phyloP scores from a whole-genome alignment of 495 filamentous ascomycete species.

The Hyaloscypha bicolor region DNA sequence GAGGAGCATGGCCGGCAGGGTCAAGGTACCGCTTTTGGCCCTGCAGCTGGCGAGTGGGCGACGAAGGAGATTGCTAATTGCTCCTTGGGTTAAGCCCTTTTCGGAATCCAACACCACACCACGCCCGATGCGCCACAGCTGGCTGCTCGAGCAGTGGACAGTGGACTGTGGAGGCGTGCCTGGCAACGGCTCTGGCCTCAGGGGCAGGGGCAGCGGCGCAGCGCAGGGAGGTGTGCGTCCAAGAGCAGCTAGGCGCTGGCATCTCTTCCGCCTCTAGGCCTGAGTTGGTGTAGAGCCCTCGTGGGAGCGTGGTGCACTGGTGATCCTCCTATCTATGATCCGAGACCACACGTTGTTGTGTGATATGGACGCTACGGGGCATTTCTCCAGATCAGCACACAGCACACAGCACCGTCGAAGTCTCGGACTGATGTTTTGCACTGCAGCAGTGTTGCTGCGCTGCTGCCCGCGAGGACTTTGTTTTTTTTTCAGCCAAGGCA shows the following conservation, averaged over 20 bases:
- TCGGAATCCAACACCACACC: background rate
- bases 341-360: no score
- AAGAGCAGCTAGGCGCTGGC: background rate
- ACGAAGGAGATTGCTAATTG: background rate
- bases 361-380: no score
- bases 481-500: background rate
- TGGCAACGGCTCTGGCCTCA: background rate
- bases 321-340: background rate
- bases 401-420: background rate
- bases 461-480: background rate
- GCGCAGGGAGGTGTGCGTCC: background rate
- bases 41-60: background rate
- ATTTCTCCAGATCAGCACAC: no score
- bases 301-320: background rate
- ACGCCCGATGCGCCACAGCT: background rate
- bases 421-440: background rate
- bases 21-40: constrained; percentile 3
- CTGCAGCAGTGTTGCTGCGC: background rate
- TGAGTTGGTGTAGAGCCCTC: background rate
- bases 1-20: background rate
- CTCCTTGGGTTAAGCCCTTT: background rate
- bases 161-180: background rate
- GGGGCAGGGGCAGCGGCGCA: background rate
- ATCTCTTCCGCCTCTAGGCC: background rate
- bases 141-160: no score